Evolutionary conservation across 495 filamentous ascomycete species (phyloP).

Genomic region (Lasiosphaeria miniovina): DNA sequence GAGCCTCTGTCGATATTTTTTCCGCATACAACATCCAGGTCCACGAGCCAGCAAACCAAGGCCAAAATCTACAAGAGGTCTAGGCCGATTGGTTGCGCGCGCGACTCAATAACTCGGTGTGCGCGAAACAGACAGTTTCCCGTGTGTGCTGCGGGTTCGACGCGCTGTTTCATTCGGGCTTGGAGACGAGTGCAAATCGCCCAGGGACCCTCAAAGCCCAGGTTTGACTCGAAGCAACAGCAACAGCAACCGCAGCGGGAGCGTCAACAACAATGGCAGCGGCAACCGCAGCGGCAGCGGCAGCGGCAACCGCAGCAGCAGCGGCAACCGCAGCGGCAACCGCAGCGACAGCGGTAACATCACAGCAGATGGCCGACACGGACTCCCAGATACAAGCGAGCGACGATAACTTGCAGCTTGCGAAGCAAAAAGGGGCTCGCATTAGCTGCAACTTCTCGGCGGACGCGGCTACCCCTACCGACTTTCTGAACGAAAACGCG

Average conservation of each 20-base stretch:
- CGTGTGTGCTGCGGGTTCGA: not conserved
- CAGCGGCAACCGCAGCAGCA: not conserved
- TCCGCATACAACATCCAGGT: too few species aligned
- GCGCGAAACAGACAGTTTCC: not conserved
- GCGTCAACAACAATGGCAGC: too few species aligned
- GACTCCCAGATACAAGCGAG: not conserved
- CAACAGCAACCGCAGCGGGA: too few species aligned
- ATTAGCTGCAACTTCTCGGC: not conserved
- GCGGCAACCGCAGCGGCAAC: not conserved
- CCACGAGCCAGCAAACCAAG: too few species aligned
- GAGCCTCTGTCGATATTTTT: too few species aligned
- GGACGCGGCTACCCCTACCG: not conserved
- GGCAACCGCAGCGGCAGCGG: not conserved
- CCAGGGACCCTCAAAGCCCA: too few species aligned
- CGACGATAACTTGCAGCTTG: not conserved
- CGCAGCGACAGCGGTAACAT: not conserved
- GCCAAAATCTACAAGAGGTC: too few species aligned
- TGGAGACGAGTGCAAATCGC: too few species aligned
- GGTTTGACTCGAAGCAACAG: too few species aligned
- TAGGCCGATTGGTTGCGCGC: too few species aligned
- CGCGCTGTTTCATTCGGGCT: not conserved
- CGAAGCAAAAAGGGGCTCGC: slow-evolving; percentile 6
- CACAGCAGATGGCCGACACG: not conserved
- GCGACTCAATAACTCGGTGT: too few species aligned
- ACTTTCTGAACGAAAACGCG: slow-evolving; percentile 4